Conservation (phyloP, 1,139 yeast species). For the Taiozyma onychis region DNA sequence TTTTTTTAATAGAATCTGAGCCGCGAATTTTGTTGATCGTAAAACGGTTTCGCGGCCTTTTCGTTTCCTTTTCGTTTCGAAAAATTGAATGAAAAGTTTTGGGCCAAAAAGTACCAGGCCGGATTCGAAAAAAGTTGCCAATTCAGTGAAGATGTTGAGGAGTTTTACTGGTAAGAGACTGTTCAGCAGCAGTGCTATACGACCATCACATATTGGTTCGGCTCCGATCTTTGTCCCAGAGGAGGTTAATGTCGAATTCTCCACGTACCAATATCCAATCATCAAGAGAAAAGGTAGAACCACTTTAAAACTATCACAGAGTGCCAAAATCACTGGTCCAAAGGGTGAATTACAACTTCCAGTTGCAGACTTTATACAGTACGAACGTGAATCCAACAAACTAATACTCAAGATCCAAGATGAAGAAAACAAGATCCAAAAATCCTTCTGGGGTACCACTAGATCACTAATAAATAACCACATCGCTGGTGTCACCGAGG, state of each 20-base stretch:
- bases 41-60: background rate
- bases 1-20: background rate
- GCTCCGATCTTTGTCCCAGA: constrained; percentile 52
- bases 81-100: background rate
- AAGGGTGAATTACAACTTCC: constrained; percentile 60
- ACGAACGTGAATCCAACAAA: constrained; percentile 34
- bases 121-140: background rate
- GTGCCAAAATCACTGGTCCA: constrained; percentile 74
- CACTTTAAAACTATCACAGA: constrained; percentile 51
- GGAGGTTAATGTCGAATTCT: constrained; percentile 37
- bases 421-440: constrained; percentile 59
- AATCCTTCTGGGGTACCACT: constrained; percentile 93
- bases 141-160: background rate
- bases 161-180: constrained; percentile 19
- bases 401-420: constrained; percentile 53
- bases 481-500: constrained; percentile 84
- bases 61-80: background rate
- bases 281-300: constrained; percentile 66
- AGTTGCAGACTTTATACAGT: constrained; percentile 66
- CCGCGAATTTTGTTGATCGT: background rate
- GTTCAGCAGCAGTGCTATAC: constrained; percentile 27
- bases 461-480: constrained; percentile 75
- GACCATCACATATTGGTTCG: constrained; percentile 53
- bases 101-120: background rate
- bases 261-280: constrained; percentile 35